Base-by-base conservation (phyloP, 257 asterid species). In the Thymus mandschuricus region DNA sequence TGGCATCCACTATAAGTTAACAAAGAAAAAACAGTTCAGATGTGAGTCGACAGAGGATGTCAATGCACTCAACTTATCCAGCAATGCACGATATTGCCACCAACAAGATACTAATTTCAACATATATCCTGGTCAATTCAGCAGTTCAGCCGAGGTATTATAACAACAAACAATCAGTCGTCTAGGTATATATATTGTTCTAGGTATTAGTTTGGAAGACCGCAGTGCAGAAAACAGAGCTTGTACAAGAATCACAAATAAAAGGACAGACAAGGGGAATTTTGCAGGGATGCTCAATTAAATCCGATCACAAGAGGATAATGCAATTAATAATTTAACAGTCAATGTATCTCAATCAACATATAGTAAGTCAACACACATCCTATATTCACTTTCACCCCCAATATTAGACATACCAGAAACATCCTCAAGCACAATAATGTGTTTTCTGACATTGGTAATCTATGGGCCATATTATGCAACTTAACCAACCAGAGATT, bases 91-190 rank as follows among this genome's bases (percentile, higher is more conserved):
- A 67, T 56, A 56, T 38, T 44, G 50, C 45, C 71, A 61, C 33
- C 63, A 8, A n/a, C 58, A 46, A 61, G 56, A 59, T 51, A 59
- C 55, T 44, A 27, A 28, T 45, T 61, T 46, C 11, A 15, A 30
- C 44, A 56, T 55, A 29, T 12, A 69, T 73, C 51, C 43, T 30
- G 56, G 51, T 68, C 40, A 33, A 4, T 48, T 60, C 72, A 67
- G 65, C 54, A 58, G 52, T 41, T 63, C 6, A 29, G 13, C 31
- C 54, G 2, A 54, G 44, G 64, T 3, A 30, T 29, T 1, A 57
- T 10, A 28, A 56, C 41, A 38, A 38, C 41, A 38, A 38, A 38
- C 7, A 38, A 38, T 4, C 41, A 38, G 41, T 38, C 8, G 6
- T 7, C 7, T 7, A 38, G 9, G 3, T 41, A 57, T 4, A 57